A percentile compares a stretch with the other conserved stretches of the same genome.
phyloP scores from a whole-genome alignment of 441 rosid species.

The Francoa sonchifolia region DNA sequence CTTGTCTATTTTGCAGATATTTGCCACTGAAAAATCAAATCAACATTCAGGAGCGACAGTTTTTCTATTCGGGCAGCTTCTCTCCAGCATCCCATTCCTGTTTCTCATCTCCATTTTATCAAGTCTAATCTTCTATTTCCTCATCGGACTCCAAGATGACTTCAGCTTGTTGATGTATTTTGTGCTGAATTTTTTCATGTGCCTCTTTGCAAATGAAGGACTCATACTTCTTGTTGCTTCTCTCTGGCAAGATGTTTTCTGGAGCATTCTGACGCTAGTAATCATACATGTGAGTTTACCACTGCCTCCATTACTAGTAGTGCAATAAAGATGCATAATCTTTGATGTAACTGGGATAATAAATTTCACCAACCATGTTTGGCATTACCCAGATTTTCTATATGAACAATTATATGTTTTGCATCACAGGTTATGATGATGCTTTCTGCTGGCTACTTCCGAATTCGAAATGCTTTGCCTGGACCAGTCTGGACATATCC shows the following conservation, averaged over 20 bases:
- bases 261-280: constrained; percentile 59
- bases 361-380: no score
- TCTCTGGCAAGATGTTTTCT: constrained; percentile 66
- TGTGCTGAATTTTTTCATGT: constrained; percentile 85
- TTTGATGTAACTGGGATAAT: no score
- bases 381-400: no score
- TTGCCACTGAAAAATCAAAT: constrained; percentile 72
- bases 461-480: constrained; percentile 77
- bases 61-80: constrained; percentile 79
- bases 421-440: constrained; percentile 79
- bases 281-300: constrained; percentile 51
- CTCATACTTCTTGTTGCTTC: constrained; percentile 56
- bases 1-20: constrained; percentile 38
- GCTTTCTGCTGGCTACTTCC: constrained; percentile 90
- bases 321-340: no score
- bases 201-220: constrained; percentile 89
- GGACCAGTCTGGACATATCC: constrained; percentile 85
- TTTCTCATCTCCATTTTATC: constrained; percentile 93
- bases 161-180: constrained; percentile 98
- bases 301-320: not conserved
- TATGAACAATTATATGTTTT: constrained; percentile 2
- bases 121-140: constrained; percentile 93
- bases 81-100: constrained; percentile 93
- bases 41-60: constrained; percentile 85
- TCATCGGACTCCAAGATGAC: constrained; percentile 66